Evolutionary conservation across 352 stramenopile genomes (phyloP).

Genomic region (Phytophthora tubulina): DNA sequence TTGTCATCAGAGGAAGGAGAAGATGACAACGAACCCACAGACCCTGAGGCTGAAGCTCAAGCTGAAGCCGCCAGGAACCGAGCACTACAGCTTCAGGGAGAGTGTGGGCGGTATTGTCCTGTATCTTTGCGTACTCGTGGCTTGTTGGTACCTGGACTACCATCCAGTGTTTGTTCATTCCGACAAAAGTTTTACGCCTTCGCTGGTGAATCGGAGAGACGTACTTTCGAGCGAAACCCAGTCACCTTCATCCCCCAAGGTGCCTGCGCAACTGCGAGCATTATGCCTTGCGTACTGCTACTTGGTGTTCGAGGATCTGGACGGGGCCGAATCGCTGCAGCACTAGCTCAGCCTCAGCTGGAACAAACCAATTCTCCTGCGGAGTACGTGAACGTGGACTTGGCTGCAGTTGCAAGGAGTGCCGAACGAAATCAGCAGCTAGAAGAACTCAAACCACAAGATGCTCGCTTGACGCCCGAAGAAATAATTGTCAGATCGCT

Average conservation of each 20-base stretch:
- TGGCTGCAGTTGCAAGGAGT: constrained; percentile 6
- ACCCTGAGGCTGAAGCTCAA: constrained; percentile 28
- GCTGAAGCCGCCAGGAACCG: constrained; percentile 20
- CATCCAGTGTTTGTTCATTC: constrained; percentile 52
- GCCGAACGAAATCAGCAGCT: constrained; percentile 24
- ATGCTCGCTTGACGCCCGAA: constrained; percentile 23
- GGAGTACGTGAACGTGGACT: constrained; percentile 34
- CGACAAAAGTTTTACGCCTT: constrained; percentile 67
- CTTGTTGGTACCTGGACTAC: constrained; percentile 52
- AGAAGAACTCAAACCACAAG: constrained; percentile 41
- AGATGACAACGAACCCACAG: constrained; percentile 5
- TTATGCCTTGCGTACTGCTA: constrained; percentile 59
- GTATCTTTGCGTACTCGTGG: constrained; percentile 62
- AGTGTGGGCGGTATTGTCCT: constrained; percentile 67
- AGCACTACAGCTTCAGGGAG: constrained; percentile 48
- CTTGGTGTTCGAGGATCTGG: constrained; percentile 60
- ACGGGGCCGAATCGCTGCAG: constrained; percentile 13
- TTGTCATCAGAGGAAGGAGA: not conserved
- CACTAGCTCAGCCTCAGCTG: constrained; percentile 9
- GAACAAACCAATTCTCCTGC: not conserved
- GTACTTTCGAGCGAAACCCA: constrained; percentile 66
- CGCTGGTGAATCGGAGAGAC: constrained; percentile 47
- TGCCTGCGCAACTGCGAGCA: constrained; percentile 32
- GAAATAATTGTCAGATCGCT: constrained; percentile 33
- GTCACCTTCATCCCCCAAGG: constrained; percentile 46